Evolutionary conservation across 805 yeast species (phyloP).

Genomic region (Hanseniaspora mollemarum): DNA sequence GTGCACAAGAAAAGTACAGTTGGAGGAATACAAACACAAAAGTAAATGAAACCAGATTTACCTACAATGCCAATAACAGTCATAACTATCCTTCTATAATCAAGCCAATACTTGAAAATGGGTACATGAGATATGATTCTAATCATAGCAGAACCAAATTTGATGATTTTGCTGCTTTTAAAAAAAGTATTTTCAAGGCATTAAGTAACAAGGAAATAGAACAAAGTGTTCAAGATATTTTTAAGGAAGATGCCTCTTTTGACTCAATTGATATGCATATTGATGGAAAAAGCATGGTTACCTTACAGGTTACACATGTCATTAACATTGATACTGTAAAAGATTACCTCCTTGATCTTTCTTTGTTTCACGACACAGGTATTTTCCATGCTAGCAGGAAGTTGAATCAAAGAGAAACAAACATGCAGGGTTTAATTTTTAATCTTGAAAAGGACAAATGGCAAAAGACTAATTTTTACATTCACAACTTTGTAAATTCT

Average conservation of each 20-base stretch:
- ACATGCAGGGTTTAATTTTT: constrained; percentile 4
- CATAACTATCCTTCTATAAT: neutral
- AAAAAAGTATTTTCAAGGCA: neutral
- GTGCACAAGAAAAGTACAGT: neutral
- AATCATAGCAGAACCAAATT: neutral
- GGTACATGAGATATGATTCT: neutral
- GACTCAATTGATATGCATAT: neutral
- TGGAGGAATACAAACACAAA: neutral
- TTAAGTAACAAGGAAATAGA: neutral
- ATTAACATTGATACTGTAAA: constrained; percentile 14
- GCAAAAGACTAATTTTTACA: constrained; percentile 9
- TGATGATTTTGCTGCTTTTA: neutral
- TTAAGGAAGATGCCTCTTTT: neutral
- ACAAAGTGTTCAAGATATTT: neutral
- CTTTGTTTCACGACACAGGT: constrained; percentile 2
- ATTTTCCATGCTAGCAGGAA: neutral
- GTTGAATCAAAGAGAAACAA: neutral
- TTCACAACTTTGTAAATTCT: neutral
- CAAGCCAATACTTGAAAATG: neutral
- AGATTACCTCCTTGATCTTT: neutral
- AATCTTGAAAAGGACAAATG: neutral
- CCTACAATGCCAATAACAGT: neutral
- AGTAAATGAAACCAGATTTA: neutral
- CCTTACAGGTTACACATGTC: constrained; percentile 13
- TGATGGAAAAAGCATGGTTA: neutral